Evolutionary conservation across 257 asterid species (phyloP).

Genomic region (Nicotiana sylvestris): DNA sequence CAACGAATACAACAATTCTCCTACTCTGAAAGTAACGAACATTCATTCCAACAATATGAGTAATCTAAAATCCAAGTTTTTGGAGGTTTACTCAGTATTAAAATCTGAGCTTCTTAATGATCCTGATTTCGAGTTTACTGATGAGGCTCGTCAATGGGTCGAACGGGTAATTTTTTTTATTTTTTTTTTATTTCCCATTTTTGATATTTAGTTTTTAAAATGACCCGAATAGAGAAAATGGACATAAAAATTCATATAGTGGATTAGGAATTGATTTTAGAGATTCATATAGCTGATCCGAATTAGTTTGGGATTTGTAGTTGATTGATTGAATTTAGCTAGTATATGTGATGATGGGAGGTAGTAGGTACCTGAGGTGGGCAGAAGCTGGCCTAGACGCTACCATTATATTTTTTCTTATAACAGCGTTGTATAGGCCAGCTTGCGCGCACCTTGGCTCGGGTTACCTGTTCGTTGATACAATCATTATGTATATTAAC

Average conservation of each 20-base stretch:
- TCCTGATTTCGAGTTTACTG: conserved; percentile 71
- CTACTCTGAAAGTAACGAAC: not conserved
- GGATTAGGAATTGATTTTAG: not conserved
- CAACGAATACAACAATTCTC: not conserved
- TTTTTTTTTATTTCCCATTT: not conserved
- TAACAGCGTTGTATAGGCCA: too few species aligned
- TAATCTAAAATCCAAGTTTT: conserved; percentile 48
- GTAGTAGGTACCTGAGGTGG: too few species aligned
- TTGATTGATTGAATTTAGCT: too few species aligned
- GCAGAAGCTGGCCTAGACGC: too few species aligned
- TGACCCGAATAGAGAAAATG: not conserved
- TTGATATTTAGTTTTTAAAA: not conserved
- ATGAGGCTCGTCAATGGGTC: conserved; percentile 71
- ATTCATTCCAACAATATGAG: conserved; percentile 10
- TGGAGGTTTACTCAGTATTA: conserved; percentile 51
- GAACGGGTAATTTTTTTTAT: conserved; percentile 42
- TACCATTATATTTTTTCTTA: too few species aligned
- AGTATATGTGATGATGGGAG: too few species aligned
- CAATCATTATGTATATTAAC: too few species aligned
- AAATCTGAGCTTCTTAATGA: conserved; percentile 79
- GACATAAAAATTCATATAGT: not conserved
- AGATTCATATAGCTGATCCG: not conserved
- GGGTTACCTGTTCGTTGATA: too few species aligned
- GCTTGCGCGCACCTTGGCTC: too few species aligned
- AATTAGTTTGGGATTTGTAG: too few species aligned